Evolutionary conservation across 1,139 yeast species (phyloP).

Genomic region (Hansenula sp.): DNA sequence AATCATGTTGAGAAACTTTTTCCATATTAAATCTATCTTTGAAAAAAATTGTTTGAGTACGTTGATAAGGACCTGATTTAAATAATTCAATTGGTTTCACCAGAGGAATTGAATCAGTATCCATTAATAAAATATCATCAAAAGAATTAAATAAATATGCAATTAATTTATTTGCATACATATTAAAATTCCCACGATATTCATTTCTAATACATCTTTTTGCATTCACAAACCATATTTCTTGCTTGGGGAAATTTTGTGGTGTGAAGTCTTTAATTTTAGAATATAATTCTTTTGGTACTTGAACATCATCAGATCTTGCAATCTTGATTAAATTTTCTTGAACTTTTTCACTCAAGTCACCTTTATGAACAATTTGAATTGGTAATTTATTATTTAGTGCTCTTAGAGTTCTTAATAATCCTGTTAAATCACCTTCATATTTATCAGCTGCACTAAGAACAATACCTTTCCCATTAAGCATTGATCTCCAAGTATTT

Average conservation of each 20-base stretch:
- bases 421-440: constrained; percentile 40
- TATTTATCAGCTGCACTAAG: constrained; percentile 44
- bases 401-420: constrained; percentile 45
- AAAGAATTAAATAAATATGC: constrained; percentile 47
- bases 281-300: constrained; percentile 18
- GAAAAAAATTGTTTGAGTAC: constrained; percentile 28
- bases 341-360: constrained; percentile 27
- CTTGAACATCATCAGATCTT: constrained; percentile 20
- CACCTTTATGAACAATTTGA: constrained; percentile 49
- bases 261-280: constrained; percentile 19
- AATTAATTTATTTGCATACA: constrained; percentile 43
- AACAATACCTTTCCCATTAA: constrained; percentile 40
- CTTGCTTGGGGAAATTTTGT: constrained; percentile 41
- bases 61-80: constrained; percentile 29
- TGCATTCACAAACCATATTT: constrained; percentile 45
- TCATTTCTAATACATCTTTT: constrained; percentile 26
- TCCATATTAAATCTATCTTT: constrained; percentile 34
- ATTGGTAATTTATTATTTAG: constrained; percentile 46
- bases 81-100: constrained; percentile 36
- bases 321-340: constrained; percentile 26
- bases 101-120: constrained; percentile 52
- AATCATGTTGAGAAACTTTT: constrained; percentile 32
- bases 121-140: constrained; percentile 43
- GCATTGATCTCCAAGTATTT: constrained; percentile 18
- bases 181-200: constrained; percentile 31